Base-by-base conservation (phyloP, 2,329 filamentous ascomycete species). In the Cladosporium sp. region DNA sequence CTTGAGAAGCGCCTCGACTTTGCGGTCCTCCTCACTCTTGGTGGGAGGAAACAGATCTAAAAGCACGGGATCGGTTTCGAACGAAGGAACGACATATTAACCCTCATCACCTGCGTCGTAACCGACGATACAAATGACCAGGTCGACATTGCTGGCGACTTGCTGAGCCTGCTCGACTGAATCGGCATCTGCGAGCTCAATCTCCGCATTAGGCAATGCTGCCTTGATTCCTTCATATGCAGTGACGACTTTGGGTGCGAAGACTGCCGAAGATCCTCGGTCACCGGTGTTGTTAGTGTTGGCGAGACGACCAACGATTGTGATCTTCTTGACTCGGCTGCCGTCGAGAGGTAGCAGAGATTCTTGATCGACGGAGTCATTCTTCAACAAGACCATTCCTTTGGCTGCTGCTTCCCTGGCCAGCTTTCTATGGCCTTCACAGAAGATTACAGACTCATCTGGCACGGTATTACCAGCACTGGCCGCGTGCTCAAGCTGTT, bases 371-470 rank as follows among this genome's bases (percentile, higher is more conserved):
- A 51, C 39, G 1, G 22, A 5, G 0, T 59, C 37, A 37, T 65
- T 65, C 49, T 64, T 65, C 34, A 65, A 49, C 14, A 65, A 49
- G 9, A 65, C 63, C 60, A 65, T 64, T 12, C 54, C 56, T 20
- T 57, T 54, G 3, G 58, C 54, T 6, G 62, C 63, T 12, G 60
- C 58, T 30, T 60, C 59, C 15, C 60, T 50, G 17, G 62, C 63
- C 4, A 65, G 57, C 20, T 43, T 25, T 17, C 62, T 49, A 28
- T 65, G 63, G 14, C 51, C 20, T 28, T 61, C 52, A 20, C 58
- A 64, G 37, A 59, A 58, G 2, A 65, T 58, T 4, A 59, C 45
- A 5, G 55, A 55, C 0, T 37, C 14, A 39, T 61, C 40, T 15
- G 60, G 59, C 3, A 28, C 15, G 2, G 39, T 40, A 2, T 9